Conservation (phyloP, 495 filamentous ascomycete genomes). For the Chaetomium tenue region DNA sequence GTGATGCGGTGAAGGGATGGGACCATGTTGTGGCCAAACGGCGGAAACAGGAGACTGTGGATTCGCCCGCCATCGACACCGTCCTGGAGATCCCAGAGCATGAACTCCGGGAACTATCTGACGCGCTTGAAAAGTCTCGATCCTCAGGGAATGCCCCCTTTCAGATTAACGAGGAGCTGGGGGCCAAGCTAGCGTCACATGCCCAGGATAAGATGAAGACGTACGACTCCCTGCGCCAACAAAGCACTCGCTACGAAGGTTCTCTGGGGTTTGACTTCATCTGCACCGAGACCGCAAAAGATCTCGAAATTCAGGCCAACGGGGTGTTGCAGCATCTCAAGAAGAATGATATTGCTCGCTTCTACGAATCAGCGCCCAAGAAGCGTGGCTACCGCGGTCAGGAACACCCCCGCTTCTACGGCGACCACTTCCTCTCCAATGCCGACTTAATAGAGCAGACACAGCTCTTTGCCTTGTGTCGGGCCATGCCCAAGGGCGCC, state of each 20-base stretch:
- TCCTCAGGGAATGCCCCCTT: neutral
- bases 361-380: slow-evolving; percentile 26
- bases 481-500: slow-evolving; percentile 52
- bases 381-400: slow-evolving; percentile 35
- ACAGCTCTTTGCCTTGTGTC: slow-evolving; percentile 42
- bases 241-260: slow-evolving; percentile 21
- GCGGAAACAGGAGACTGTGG: neutral
- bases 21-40: neutral
- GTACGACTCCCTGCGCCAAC: slow-evolving; percentile 19
- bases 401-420: slow-evolving; percentile 34
- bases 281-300: slow-evolving; percentile 21
- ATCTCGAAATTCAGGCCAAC: slow-evolving; percentile 34
- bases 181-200: neutral
- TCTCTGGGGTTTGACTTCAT: slow-evolving; percentile 30
- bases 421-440: slow-evolving; percentile 52
- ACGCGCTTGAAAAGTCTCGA: neutral
- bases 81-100: slow-evolving; percentile 1
- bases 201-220: slow-evolving; percentile 1
- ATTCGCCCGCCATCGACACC: slow-evolving; percentile 3
- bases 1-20: neutral
- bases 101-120: neutral
- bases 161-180: neutral
- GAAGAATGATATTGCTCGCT: slow-evolving; percentile 31
- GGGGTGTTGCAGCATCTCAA: slow-evolving; percentile 36
- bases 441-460: slow-evolving; percentile 48